Evolutionary conservation across 208 protist species (phyloP).

Genomic region (Wallacemonas sp.): DNA sequence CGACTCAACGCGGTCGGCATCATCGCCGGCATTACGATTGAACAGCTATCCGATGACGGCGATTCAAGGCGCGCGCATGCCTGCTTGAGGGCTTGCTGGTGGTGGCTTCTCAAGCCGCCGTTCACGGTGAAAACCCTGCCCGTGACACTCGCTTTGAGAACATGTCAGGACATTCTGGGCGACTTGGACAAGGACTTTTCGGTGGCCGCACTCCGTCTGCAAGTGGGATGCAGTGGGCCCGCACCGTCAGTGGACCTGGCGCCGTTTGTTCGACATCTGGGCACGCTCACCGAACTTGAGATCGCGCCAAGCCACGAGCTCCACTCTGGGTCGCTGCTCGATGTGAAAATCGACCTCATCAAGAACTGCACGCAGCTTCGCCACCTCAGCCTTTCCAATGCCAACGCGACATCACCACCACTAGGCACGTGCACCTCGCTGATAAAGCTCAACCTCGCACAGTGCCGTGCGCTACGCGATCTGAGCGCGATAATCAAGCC

Average conservation of each 20-base stretch:
- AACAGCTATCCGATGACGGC: not conserved
- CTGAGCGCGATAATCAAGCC: not conserved
- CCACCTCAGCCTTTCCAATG: not conserved
- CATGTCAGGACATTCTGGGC: not conserved
- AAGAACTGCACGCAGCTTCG: slow-evolving; percentile 2
- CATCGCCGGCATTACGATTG: slow-evolving; percentile 6
- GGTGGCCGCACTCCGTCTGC: not conserved
- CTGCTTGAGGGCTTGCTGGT: not conserved
- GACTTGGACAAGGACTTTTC: not conserved
- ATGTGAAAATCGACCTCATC: not conserved
- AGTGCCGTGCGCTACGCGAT: not conserved
- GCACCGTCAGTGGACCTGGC: not conserved
- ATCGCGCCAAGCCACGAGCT: not conserved
- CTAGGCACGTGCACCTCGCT: not conserved
- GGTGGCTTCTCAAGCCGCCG: not conserved
- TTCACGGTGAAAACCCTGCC: not conserved
- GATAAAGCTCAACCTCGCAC: not conserved
- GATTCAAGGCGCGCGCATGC: not conserved
- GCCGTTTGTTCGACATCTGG: not conserved
- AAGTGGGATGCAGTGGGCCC: not conserved
- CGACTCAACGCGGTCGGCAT: not conserved
- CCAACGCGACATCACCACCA: not conserved
- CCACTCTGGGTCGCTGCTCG: not conserved
- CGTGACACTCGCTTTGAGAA: not conserved
- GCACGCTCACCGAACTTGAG: not conserved